These are phyloP conservation scores for Rosellinia necatrix DNA, from an alignment of 2,329 filamentous ascomycete genomes.

Conservation along the genomic window DNA sequence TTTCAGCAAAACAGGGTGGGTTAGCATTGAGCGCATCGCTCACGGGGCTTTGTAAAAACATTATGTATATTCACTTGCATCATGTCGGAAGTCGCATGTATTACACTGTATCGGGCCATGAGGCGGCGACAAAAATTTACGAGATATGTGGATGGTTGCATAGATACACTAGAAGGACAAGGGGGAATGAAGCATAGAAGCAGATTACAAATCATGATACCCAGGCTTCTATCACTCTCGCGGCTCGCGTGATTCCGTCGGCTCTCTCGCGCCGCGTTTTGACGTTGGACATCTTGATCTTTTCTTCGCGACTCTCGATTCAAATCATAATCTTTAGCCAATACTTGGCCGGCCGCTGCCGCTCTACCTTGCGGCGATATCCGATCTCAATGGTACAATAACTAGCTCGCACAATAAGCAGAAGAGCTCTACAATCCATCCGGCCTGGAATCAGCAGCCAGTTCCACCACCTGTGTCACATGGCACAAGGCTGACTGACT, in stretches of 20 bases:
- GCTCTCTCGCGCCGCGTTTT: too few relatives aligned
- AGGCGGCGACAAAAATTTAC: background rate
- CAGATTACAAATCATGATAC: conserved; percentile 8
- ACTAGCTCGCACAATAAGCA: too few relatives aligned
- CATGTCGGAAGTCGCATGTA: background rate
- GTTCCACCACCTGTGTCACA: background rate
- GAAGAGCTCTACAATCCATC: too few relatives aligned
- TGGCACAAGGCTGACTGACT: background rate
- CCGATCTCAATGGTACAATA: too few relatives aligned
- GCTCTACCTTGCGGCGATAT: too few relatives aligned
- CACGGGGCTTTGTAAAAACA: conserved; percentile 18
- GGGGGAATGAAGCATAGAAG: background rate
- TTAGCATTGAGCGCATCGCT: conserved; percentile 1
- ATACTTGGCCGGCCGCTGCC: too few relatives aligned
- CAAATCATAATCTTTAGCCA: too few relatives aligned
- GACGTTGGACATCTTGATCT: too few relatives aligned
- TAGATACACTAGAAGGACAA: background rate
- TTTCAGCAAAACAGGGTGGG: background rate
- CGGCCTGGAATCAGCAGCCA: background rate
- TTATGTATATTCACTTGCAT: conserved; percentile 9
- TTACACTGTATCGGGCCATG: background rate
- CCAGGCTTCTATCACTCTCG: background rate
- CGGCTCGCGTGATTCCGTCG: background rate
- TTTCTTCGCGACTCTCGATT: too few relatives aligned
- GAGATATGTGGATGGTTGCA: background rate